Evolutionary conservation across 1,284 basidiomycete genomes (phyloP).

Genomic region (Puccinia hordei): DNA sequence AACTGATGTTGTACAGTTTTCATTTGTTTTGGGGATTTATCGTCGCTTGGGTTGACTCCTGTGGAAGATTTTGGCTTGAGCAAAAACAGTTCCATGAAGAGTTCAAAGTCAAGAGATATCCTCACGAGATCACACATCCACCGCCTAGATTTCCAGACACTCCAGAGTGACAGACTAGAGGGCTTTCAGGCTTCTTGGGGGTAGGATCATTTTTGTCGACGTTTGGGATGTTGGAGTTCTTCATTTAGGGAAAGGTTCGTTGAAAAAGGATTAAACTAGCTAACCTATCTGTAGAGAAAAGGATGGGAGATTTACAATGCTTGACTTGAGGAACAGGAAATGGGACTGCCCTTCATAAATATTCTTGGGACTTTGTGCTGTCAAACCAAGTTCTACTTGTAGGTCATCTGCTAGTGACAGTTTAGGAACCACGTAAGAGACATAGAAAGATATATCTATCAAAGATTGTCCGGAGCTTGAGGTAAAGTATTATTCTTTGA

Average conservation of each 20-base stretch:
- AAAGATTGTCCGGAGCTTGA: too few species aligned
- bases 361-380: too few species aligned
- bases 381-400: too few species aligned
- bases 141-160: neutral
- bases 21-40: neutral
- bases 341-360: too few species aligned
- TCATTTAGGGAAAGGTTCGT: neutral
- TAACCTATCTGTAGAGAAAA: neutral
- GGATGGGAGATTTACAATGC: neutral
- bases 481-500: too few species aligned
- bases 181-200: neutral
- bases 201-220: constrained; percentile 6
- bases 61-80: neutral
- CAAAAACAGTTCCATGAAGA: neutral
- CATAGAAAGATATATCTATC: too few species aligned
- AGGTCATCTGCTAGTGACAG: too few species aligned
- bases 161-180: neutral
- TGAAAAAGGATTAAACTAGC: neutral
- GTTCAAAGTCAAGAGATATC: neutral
- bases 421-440: too few species aligned
- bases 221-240: neutral
- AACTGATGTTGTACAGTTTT: neutral
- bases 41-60: constrained; percentile 15
- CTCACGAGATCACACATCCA: constrained; percentile 23
- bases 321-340: neutral